phyloP scores from a whole-genome alignment of 495 filamentous ascomycete genomes.

The Clavariopsis aquatica region DNA sequence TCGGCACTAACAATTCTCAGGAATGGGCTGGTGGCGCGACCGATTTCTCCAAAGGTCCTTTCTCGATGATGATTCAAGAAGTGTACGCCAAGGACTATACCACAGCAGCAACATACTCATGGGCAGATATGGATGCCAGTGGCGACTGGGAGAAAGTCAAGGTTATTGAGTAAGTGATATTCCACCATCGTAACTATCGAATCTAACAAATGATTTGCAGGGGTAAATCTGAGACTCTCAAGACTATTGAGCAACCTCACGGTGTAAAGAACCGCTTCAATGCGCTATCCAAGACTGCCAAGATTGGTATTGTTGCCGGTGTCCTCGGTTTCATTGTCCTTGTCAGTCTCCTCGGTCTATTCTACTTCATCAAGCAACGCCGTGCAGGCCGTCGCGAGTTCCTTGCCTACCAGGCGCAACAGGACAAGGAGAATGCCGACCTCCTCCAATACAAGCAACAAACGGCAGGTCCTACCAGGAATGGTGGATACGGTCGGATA shows the following conservation, averaged over 20 bases:
- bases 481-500: constrained; percentile 19
- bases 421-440: constrained; percentile 63
- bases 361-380: constrained; percentile 69
- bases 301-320: constrained; percentile 61
- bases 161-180: constrained; percentile 56
- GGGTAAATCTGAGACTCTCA: constrained; percentile 62
- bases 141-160: constrained; percentile 69
- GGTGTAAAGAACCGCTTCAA: constrained; percentile 45
- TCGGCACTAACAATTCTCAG: constrained; percentile 7
- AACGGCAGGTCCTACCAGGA: constrained; percentile 8
- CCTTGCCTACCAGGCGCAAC: constrained; percentile 56
- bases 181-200: constrained; percentile 20
- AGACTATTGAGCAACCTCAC: constrained; percentile 27
- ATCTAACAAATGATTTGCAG: constrained; percentile 42
- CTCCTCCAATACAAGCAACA: constrained; percentile 55
- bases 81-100: constrained; percentile 38
- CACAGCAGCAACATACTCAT: constrained; percentile 36
- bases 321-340: constrained; percentile 55
- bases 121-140: constrained; percentile 27
- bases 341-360: constrained; percentile 51
- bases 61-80: constrained; percentile 33
- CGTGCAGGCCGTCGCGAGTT: constrained; percentile 65
- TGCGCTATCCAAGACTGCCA: constrained; percentile 54
- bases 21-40: constrained; percentile 38
- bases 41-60: constrained; percentile 33